Percentiles rank a stretch among this genome's conserved stretches.
Evolutionary conservation across 108 stramenopile species (phyloP).

Genomic region (Nannochloropsis gaditana): DNA sequence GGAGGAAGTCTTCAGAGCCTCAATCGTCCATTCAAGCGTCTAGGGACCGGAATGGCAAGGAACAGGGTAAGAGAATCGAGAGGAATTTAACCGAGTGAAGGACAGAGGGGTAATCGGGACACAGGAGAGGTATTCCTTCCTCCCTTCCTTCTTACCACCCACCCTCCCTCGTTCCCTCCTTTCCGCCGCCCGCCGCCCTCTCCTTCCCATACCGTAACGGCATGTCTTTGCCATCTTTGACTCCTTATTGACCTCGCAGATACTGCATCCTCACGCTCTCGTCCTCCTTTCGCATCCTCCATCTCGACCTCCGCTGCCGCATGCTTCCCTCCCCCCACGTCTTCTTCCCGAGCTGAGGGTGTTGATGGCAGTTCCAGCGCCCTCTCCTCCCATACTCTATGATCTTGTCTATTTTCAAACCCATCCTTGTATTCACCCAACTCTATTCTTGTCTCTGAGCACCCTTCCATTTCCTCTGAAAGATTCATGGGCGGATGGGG

Average conservation of each 20-base stretch:
- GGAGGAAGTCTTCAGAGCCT: conserved; percentile 1
- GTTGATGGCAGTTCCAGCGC: too few relatives aligned
- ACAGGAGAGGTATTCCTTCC: not conserved
- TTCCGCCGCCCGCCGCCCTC: not conserved
- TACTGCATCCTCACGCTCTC: not conserved
- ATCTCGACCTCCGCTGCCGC: not conserved
- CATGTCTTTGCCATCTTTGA: not conserved
- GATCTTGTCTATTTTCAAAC: too few relatives aligned
- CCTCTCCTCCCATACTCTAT: too few relatives aligned
- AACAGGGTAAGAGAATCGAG: not conserved
- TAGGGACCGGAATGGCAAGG: not conserved
- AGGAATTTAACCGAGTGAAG: not conserved
- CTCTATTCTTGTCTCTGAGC: too few relatives aligned
- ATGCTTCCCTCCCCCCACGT: too few relatives aligned
- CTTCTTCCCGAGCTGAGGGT: too few relatives aligned
- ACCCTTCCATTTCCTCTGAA: too few relatives aligned
- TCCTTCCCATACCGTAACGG: not conserved
- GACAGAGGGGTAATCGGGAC: not conserved
- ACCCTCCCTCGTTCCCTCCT: not conserved
- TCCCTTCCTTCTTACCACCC: not conserved
- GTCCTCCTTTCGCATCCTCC: not conserved
- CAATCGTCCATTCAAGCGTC: not conserved
- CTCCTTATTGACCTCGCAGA: not conserved
- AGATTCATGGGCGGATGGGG: too few relatives aligned
- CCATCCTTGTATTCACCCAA: too few relatives aligned